These are phyloP conservation scores for Pontederia crassipes DNA, from an alignment of 176 grass and related monocot genomes.

Conservation along the genomic window DNA sequence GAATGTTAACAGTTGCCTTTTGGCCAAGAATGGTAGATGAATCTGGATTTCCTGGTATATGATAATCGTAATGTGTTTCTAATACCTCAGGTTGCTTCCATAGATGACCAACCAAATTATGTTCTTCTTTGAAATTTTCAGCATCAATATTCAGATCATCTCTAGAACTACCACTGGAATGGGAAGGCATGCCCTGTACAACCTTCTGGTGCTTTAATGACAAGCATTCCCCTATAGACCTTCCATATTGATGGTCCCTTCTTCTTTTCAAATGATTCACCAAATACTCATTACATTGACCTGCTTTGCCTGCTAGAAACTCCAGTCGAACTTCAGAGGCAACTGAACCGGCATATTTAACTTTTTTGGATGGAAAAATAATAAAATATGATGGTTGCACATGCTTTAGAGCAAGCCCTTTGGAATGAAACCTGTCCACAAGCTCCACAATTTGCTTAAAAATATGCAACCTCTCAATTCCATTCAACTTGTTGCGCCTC, in stretches of 20 bases:
- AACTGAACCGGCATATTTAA: slow-evolving; percentile 10
- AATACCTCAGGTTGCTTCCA: slow-evolving; percentile 13
- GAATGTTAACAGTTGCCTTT: slow-evolving; percentile 30
- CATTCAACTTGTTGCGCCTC: not conserved
- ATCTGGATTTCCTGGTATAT: slow-evolving; percentile 9
- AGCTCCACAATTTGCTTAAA: slow-evolving; percentile 17
- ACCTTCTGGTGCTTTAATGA: slow-evolving; percentile 61
- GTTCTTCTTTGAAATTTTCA: not conserved
- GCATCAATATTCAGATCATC: slow-evolving; percentile 17
- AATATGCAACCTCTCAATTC: slow-evolving; percentile 7
- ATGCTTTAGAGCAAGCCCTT: slow-evolving; percentile 17
- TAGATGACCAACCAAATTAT: not conserved
- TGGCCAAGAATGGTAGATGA: slow-evolving; percentile 24
- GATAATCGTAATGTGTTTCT: slow-evolving; percentile 17
- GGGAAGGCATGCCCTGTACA: slow-evolving; percentile 22
- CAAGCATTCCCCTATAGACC: slow-evolving; percentile 26
- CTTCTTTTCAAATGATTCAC: slow-evolving; percentile 24
- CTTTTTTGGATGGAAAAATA: slow-evolving; percentile 9
- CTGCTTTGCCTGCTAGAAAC: not conserved
- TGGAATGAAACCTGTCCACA: not conserved
- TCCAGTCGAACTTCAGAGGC: not conserved
- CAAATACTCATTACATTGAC: not conserved
- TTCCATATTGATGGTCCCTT: slow-evolving; percentile 35
- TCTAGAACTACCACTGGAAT: slow-evolving; percentile 27
- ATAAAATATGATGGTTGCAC: slow-evolving; percentile 13